Evolutionary conservation across 2,329 filamentous ascomycete species (phyloP), one percentile per base, ranked within the genome.

Genomic region (Penicillium rolfsii): DNA sequence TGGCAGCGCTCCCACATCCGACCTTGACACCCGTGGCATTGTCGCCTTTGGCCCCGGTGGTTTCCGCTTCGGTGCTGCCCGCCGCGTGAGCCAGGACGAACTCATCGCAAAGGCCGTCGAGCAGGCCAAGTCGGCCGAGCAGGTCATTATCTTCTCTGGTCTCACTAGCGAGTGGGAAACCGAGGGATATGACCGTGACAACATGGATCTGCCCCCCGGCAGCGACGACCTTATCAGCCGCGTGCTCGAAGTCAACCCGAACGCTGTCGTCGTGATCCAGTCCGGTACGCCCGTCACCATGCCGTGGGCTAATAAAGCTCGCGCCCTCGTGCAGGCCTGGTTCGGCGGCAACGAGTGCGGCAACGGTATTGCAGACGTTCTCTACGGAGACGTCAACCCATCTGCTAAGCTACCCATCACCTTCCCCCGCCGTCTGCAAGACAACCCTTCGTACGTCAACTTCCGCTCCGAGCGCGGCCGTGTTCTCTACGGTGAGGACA

Each of bases 321-420:
- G 80, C 7, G 85, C 87, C 1, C 79, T 93, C 1, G 72, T 93
- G 1, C 89, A 94, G 70, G 90, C 90, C 7, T 95, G 91, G 90
- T 95, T 93, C 70, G 90, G 91, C 62, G 91, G 91, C n/a, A 91
- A 95, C 70, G 91, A 95, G 78, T 89, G 89, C 5, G 91, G 91
- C 5, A 92, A 93, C 71, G 88, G 87, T 11, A 89, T 96, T 63
- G 90, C 89, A 0, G 91, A 94, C 66, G 83, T 94, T 1, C 80
- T 94, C 1, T 90, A 91, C 64, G 91, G 90, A 52, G 84, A 88
- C 63, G 83, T 85, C 50, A 93, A 90, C 71, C 91, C 91, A 0
- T 88, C 86, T 4, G 91, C 87, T 14, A 93, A 93, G 74, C 81
- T 93, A 1, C 89, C 90, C 0, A 80, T 93, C 24, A 89, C 84